A percentile compares a stretch with the other conserved stretches of the same genome.
These are phyloP conservation scores for Barnettozyma populi DNA, from an alignment of 805 yeast species.

Conservation along the genomic window DNA sequence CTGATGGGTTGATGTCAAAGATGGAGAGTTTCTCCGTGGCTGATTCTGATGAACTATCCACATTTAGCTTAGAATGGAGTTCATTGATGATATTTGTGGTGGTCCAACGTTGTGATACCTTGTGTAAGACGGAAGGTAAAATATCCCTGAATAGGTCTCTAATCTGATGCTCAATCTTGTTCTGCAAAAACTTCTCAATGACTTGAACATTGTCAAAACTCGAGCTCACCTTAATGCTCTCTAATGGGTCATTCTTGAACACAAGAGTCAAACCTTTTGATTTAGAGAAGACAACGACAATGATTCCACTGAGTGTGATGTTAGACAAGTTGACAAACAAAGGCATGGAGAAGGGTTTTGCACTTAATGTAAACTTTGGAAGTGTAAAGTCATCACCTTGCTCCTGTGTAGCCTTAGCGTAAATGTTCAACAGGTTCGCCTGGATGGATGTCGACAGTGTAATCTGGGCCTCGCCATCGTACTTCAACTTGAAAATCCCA, in stretches of 20 bases:
- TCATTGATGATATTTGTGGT: conserved; percentile 30
- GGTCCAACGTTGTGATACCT: conserved; percentile 64
- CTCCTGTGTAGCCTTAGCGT: conserved; percentile 29
- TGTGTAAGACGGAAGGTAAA: conserved; percentile 74
- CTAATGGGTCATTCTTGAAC: conserved; percentile 84
- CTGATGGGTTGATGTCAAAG: conserved; percentile 49
- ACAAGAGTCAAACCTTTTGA: conserved; percentile 82
- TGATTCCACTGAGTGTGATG: conserved; percentile 71
- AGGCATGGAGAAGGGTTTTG: conserved; percentile 70
- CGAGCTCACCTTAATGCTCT: conserved; percentile 73
- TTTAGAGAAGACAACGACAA: conserved; percentile 76
- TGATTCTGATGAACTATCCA: conserved; percentile 8
- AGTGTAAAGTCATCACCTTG: conserved; percentile 46
- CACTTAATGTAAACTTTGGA: conserved; percentile 62
- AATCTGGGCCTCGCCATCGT: conserved; percentile 69
- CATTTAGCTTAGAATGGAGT: conserved; percentile 18
- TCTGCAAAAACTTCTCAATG: conserved; percentile 75
- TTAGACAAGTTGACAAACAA: conserved; percentile 69
- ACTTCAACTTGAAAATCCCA: conserved; percentile 75
- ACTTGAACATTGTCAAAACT: conserved; percentile 85
- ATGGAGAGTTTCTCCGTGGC: conserved; percentile 32
- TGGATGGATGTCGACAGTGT: conserved; percentile 75
- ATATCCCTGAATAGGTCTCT: conserved; percentile 79
- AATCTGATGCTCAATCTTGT: conserved; percentile 76
- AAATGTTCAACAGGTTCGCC: conserved; percentile 76